A percentile compares a stretch with the other conserved stretches of the same genome.
Evolutionary conservation across 192 early-diverging fungal species (phyloP).

Genomic region (Rhizophagus prolifer): DNA sequence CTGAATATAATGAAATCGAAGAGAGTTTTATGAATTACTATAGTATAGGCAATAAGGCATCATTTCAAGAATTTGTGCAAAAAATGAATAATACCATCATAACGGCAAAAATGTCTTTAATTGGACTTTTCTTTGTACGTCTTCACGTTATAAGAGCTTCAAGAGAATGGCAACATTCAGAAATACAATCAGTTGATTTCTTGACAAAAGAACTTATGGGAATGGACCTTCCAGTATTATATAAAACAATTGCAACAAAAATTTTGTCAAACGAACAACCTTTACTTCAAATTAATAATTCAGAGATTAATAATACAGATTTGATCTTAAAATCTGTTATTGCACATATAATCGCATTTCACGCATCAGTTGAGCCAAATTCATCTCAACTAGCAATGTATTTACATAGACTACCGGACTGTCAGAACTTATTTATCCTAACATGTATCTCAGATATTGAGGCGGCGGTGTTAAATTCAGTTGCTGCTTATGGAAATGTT

Average conservation of each 20-base stretch:
- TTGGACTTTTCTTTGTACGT: slow-evolving; percentile 3
- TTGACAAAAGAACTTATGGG: neutral
- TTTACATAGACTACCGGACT: slow-evolving; percentile 13
- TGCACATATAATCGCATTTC: slow-evolving; percentile 19
- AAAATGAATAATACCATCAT: neutral
- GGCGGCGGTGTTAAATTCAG: neutral
- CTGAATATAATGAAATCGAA: slow-evolving; percentile 6
- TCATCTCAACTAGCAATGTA: slow-evolving; percentile 23
- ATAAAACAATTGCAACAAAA: neutral
- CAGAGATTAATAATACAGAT: neutral
- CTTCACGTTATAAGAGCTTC: slow-evolving; percentile 16
- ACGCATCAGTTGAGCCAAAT: slow-evolving; percentile 6
- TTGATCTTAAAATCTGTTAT: slow-evolving; percentile 29
- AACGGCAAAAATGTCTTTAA: neutral
- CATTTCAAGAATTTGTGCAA: neutral
- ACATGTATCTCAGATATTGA: slow-evolving; percentile 12
- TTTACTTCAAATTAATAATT: slow-evolving; percentile 5
- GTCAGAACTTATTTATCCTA: neutral
- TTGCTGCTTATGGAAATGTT: neutral
- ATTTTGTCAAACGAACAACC: slow-evolving; percentile 13
- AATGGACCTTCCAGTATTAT: neutral
- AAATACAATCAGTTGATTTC: neutral
- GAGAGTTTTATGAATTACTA: neutral
- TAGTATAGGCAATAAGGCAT: neutral
- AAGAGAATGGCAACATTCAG: slow-evolving; percentile 3